These are phyloP conservation scores for Ophiobolus disseminans DNA, from an alignment of 2,329 filamentous ascomycete species.

Conservation along the genomic window DNA sequence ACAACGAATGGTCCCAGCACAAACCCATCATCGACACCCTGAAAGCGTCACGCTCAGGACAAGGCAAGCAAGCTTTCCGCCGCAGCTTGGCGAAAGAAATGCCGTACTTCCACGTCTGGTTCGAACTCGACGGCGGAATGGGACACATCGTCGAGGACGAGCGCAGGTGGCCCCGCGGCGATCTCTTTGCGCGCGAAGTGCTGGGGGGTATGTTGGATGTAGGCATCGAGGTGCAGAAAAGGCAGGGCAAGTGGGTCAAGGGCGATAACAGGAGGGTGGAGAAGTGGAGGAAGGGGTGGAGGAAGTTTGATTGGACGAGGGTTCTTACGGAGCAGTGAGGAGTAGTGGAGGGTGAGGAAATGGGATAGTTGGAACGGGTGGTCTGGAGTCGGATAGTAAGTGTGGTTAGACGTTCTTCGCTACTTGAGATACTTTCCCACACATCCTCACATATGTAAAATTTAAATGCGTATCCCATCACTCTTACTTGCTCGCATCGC, in stretches of 20 bases:
- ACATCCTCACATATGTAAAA: too few species aligned
- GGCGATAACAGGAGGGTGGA: slow-evolving; percentile 73
- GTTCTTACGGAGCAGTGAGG: slow-evolving; percentile 61
- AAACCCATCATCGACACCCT: slow-evolving; percentile 91
- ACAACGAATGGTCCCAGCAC: slow-evolving; percentile 96
- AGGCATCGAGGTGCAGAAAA: slow-evolving; percentile 83
- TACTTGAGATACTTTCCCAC: too few species aligned
- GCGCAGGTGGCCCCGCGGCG: slow-evolving; percentile 84
- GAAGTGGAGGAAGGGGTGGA: slow-evolving; percentile 83
- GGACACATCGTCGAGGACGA: slow-evolving; percentile 92
- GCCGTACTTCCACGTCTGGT: slow-evolving; percentile 98
- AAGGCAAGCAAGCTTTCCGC: slow-evolving; percentile 83
- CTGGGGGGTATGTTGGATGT: slow-evolving; percentile 90
- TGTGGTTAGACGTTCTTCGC: too few species aligned
- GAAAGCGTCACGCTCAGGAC: slow-evolving; percentile 67
- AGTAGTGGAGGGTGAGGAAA: neutral
- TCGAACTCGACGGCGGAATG: slow-evolving; percentile 86
- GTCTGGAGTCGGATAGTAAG: too few species aligned
- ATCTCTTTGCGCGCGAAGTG: slow-evolving; percentile 90
- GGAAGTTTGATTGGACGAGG: slow-evolving; percentile 88
- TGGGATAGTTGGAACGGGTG: too few species aligned
- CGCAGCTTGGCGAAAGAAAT: slow-evolving; percentile 88
- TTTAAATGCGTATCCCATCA: too few species aligned
- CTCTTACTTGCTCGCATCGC: too few species aligned
- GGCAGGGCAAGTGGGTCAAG: slow-evolving; percentile 83